Conservation (phyloP, 441 rosid species). For the Corymbia calophylla region DNA sequence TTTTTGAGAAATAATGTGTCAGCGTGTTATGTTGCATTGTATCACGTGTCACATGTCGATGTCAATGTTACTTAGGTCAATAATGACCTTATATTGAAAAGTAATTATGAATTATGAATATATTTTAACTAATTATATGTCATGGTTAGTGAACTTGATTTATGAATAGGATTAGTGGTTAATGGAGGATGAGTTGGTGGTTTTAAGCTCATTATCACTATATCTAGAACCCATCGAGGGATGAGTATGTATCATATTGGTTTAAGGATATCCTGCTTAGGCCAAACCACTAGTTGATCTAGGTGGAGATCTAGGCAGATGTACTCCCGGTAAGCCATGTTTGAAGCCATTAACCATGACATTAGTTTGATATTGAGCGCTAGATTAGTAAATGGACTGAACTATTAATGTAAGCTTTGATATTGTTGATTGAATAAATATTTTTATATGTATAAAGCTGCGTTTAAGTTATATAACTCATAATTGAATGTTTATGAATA, state of each 20-base stretch:
- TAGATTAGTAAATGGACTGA: accelerated
- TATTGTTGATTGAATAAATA: accelerated
- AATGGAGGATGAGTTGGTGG: accelerated
- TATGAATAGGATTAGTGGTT: too few species aligned
- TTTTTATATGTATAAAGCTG: accelerated
- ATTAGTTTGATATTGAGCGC: accelerated
- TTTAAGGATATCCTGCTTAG: accelerated
- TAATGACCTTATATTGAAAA: accelerated
- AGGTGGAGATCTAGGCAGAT: accelerated
- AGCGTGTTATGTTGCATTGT: too few species aligned
- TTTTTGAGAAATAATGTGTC: too few species aligned
- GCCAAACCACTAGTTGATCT: too few species aligned
- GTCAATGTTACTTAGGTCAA: too few species aligned
- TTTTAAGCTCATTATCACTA: too few species aligned
- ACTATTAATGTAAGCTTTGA: accelerated
- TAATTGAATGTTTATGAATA: not conserved
- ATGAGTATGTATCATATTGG: too few species aligned
- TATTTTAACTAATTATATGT: too few species aligned
- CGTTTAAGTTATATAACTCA: accelerated
- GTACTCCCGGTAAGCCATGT: accelerated
- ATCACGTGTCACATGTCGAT: too few species aligned
- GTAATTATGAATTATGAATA: accelerated
- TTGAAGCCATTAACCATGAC: accelerated
- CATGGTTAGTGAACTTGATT: accelerated
- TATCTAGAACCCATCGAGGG: too few species aligned